phyloP scores from a whole-genome alignment of 371 early-diverging fungal genomes.

The Mortierella sp. region DNA sequence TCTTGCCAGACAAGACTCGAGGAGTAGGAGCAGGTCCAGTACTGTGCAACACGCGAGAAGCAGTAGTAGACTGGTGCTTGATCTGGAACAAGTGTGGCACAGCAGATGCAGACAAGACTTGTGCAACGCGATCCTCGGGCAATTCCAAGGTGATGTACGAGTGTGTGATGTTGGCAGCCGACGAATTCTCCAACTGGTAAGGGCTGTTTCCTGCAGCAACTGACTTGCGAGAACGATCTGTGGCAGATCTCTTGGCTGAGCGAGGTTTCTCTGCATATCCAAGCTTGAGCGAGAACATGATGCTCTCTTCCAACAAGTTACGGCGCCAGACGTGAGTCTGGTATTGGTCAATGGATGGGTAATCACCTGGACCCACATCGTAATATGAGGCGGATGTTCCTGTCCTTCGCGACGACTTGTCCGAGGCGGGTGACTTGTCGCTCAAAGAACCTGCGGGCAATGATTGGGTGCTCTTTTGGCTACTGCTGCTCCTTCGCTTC shows the following conservation, averaged over 20 bases:
- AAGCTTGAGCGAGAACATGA: constrained; percentile 48
- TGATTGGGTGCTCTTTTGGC: constrained; percentile 14
- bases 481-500: constrained; percentile 30
- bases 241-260: constrained; percentile 18
- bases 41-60: constrained; percentile 17
- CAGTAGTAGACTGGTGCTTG: constrained; percentile 10
- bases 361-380: constrained; percentile 27
- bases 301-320: constrained; percentile 47
- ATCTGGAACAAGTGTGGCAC: constrained; percentile 39
- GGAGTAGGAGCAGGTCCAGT: constrained; percentile 18
- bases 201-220: constrained; percentile 23
- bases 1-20: constrained; percentile 26
- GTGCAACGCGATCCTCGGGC: constrained; percentile 31
- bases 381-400: constrained; percentile 37
- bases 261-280: constrained; percentile 43
- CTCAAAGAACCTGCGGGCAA: too few relatives aligned
- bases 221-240: background rate
- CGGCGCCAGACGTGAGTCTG: constrained; percentile 49
- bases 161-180: constrained; percentile 44
- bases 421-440: constrained; percentile 20
- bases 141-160: constrained; percentile 43
- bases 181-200: constrained; percentile 33
- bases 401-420: constrained; percentile 5
- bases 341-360: constrained; percentile 26
- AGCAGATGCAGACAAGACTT: constrained; percentile 27